Evolutionary conservation across 345 rosid species (phyloP).

Genomic region (Pseudoturritis turrita): DNA sequence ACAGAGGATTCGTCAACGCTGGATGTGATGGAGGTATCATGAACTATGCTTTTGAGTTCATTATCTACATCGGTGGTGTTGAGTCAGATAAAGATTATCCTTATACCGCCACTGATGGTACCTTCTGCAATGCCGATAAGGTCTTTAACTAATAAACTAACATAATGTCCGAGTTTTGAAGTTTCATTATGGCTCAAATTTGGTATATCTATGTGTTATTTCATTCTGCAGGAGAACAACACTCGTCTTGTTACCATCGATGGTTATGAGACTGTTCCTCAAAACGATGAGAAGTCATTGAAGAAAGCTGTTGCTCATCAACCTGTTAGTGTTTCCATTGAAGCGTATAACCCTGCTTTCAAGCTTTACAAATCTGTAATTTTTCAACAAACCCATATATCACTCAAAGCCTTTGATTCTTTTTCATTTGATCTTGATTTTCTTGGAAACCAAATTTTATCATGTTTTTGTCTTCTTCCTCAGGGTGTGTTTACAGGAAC

Average conservation of each 20-base stretch:
- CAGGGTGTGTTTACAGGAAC: slow-evolving; percentile 26
- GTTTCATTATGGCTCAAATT: not conserved
- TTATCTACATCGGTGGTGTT: slow-evolving; percentile 49
- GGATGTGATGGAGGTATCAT: slow-evolving; percentile 69
- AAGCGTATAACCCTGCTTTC: slow-evolving; percentile 51
- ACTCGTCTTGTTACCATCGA: slow-evolving; percentile 57
- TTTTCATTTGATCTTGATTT: not conserved
- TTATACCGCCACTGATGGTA: slow-evolving; percentile 35
- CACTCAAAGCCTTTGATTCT: too few species aligned
- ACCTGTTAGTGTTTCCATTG: slow-evolving; percentile 65
- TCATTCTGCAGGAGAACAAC: slow-evolving; percentile 43
- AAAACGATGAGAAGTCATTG: slow-evolving; percentile 57
- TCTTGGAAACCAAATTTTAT: not conserved
- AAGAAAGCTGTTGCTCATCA: slow-evolving; percentile 60
- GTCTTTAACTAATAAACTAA: too few species aligned
- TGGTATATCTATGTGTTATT: not conserved
- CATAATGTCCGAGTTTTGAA: too few species aligned
- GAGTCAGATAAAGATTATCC: slow-evolving; percentile 53
- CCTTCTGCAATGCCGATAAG: slow-evolving; percentile 43
- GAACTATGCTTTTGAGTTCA: slow-evolving; percentile 60
- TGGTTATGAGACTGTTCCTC: slow-evolving; percentile 53
- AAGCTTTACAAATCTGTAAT: slow-evolving; percentile 59
- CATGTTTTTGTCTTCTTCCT: not conserved
- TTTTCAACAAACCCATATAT: not conserved
- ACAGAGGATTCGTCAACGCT: slow-evolving; percentile 35